phyloP scores from a whole-genome alignment of 2,329 filamentous ascomycete genomes.

The Pestalotiopsis sp. region DNA sequence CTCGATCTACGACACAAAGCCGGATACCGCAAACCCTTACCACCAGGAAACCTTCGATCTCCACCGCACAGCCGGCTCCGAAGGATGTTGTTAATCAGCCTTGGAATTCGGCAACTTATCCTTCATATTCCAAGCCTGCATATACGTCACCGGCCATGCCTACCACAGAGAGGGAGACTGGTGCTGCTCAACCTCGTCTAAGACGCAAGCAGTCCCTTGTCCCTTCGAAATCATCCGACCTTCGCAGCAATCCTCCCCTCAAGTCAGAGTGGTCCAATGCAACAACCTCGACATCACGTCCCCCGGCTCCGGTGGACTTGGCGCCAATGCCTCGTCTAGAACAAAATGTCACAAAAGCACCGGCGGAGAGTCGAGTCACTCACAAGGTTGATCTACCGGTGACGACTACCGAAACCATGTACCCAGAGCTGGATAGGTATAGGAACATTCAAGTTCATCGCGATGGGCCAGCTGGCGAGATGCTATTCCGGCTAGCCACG shows the following conservation, averaged over 20 bases:
- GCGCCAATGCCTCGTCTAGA: slow-evolving; percentile 39
- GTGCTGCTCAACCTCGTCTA: slow-evolving; percentile 35
- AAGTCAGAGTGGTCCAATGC: slow-evolving; percentile 42
- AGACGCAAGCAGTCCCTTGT: slow-evolving; percentile 53
- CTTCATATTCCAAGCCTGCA: slow-evolving; percentile 31
- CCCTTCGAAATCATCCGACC: slow-evolving; percentile 38
- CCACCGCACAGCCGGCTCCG: slow-evolving; percentile 35
- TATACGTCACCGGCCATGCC: slow-evolving; percentile 36
- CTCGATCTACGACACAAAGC: slow-evolving; percentile 31
- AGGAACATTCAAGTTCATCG: slow-evolving; percentile 46
- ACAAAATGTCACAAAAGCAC: slow-evolving; percentile 44
- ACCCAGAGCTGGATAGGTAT: slow-evolving; percentile 66
- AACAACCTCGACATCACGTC: slow-evolving; percentile 44
- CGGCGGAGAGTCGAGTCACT: slow-evolving; percentile 43
- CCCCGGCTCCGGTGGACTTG: slow-evolving; percentile 38
- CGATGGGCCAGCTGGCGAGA: slow-evolving; percentile 41
- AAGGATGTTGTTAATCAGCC: slow-evolving; percentile 47
- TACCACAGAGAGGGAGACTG: slow-evolving; percentile 33
- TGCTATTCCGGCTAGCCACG: slow-evolving; percentile 61
- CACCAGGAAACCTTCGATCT: slow-evolving; percentile 23
- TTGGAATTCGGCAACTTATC: slow-evolving; percentile 39
- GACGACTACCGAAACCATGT: slow-evolving; percentile 49
- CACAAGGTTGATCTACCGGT: slow-evolving; percentile 43
- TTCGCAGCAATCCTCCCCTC: slow-evolving; percentile 36
- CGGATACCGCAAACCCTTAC: slow-evolving; percentile 39